Evolutionary conservation across 495 filamentous ascomycete genomes (phyloP), one percentile per base, ranked within the genome.

Genomic region (Penicillium nucicola): DNA sequence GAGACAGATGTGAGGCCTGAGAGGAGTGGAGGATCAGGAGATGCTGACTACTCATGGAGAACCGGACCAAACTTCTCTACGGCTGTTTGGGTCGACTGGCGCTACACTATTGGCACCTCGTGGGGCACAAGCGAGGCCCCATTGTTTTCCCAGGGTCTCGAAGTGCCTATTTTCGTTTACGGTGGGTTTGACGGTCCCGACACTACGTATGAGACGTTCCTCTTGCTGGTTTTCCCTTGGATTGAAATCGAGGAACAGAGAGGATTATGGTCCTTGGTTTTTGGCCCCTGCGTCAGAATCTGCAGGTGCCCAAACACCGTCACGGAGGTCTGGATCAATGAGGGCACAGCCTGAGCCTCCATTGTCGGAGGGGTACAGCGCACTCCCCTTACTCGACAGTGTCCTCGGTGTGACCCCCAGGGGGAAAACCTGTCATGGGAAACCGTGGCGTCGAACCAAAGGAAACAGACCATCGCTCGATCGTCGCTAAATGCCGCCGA

Each of bases 11-110:
- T 49, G 54, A 57, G 50, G 51, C 5, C 0, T 8, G 5, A 6
- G 7, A 9, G 35, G 39, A 43, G 43, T 46, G 56, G 50, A 57
- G 42, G 48, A 63, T 61, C 49, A 65, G 60, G 66, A 69, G 64
- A 61, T 64, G 60, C 63, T 65, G 58, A 62, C 53, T 62, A 53
- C 45, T 17, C 52, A 48, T 25, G 43, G 33, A 39, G 42, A 45
- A 25, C 20, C 25, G 28, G 37, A 40, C 33, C 13, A 35, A 39
- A 17, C 13, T 28, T 7, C 23, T 33, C 15, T 28, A 11, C 38
- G 38, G 9, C 11, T 23, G 14, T 18, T 43, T 45, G 32, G 19
- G 31, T 32, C 23, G 20, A 45, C 32, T 41, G 50, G 28, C 25
- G 35, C 33, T 41, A 6, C 23, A 46, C 57, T 45, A 47, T 60